Percentiles rank a stretch among this genome's conserved stretches.
Conservation (phyloP, 2,329 filamentous ascomycete species). For the Fonsecaea pugnacius region DNA sequence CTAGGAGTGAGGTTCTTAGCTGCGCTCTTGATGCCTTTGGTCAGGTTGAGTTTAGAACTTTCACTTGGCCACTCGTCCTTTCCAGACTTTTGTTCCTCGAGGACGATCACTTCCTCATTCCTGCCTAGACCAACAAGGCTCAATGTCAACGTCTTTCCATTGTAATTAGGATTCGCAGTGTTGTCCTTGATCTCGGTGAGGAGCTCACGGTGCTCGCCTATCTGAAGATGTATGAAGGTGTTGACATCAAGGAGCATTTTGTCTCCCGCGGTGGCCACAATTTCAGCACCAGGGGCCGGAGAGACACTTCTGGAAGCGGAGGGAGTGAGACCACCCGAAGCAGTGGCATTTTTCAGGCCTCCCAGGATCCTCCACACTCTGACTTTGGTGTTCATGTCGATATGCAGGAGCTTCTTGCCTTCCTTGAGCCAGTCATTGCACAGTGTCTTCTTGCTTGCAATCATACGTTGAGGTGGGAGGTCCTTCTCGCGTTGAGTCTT, state of each 20-base stretch:
- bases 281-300: constrained; percentile 49
- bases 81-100: constrained; percentile 71
- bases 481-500: constrained; percentile 65
- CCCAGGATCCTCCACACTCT: constrained; percentile 71
- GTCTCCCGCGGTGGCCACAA: constrained; percentile 49
- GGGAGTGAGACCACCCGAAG: constrained; percentile 51
- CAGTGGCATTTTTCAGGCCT: constrained; percentile 47
- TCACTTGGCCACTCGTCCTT: constrained; percentile 33
- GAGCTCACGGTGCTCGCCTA: constrained; percentile 66
- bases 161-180: constrained; percentile 75
- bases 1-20: constrained; percentile 52
- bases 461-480: constrained; percentile 66
- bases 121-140: constrained; percentile 69
- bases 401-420: constrained; percentile 69
- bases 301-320: constrained; percentile 50
- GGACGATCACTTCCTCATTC: constrained; percentile 75
- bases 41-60: constrained; percentile 22
- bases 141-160: constrained; percentile 68
- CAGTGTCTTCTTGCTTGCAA: constrained; percentile 71
- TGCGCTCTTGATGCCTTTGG: constrained; percentile 42
- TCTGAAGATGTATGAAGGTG: constrained; percentile 65
- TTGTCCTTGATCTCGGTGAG: constrained; percentile 67
- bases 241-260: constrained; percentile 65
- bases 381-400: constrained; percentile 73
- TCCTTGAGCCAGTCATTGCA: constrained; percentile 77